Evolutionary conservation across 306 rosid species (phyloP), one percentile per base, ranked within the genome.

Genomic region (Medicago ruthenica): DNA sequence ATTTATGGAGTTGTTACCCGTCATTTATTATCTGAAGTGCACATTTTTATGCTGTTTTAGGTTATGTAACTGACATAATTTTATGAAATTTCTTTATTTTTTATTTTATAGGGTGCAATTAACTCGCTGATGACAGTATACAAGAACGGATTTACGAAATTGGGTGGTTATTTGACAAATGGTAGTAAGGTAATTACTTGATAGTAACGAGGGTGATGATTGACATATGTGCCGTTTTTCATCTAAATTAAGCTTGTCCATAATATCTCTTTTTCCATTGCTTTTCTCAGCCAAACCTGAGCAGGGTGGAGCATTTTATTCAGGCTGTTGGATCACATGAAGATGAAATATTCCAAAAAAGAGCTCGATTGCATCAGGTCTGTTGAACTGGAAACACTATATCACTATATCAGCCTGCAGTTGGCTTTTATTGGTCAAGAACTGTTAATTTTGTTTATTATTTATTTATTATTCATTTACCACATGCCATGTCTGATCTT

Each of bases 111-210:
- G 98, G 98, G 98, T 57, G 98, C 98, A 4, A 92, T 95, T 76
- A 90, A 95, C 84, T 79, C 92, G 89, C 88, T 95, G 53, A 60
- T 95, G 63, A 87, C 98, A 8, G 96, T 95, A 20, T 95, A 95
- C 88, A 95, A 95, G 90, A 92, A 88, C 74, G 96, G 90, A 75
- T 87, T 92, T 34, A 80, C 44, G 83, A 48, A 78, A 24, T 6
- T 92, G 76, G 97, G 97, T 39, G 98, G 97, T 74, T 95, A 95
- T 85, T 81, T 95, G 83, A 92, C 98, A n/a, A 78, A 92, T 76
- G 97, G 84, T 70, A 86, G 96, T 85, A 84, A 85, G 98, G 98
- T 94, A 88, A 12, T 45, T 48, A 48, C 54, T 48, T 58, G 44
- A 54, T 74, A 18, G 22, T 64, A 47, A 27, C 48, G 20, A 14